These are phyloP conservation scores for Petrea volubilis DNA, from an alignment of 257 asterid genomes.

Conservation along the genomic window DNA sequence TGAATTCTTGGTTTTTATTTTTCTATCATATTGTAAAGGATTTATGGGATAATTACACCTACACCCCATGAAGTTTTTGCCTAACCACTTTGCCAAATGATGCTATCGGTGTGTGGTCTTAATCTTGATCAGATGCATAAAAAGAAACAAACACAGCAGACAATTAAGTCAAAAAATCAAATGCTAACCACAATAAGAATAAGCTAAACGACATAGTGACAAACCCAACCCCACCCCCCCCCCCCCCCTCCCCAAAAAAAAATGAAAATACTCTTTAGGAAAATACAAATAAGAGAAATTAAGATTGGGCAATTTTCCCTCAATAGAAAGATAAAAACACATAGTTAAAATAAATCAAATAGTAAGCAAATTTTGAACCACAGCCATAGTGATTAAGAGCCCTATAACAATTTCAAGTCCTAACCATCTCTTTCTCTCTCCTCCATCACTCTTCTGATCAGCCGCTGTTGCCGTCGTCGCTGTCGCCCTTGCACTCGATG, in stretches of 20 bases:
- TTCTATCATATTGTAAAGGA: too few relatives aligned
- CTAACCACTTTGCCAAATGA: too few relatives aligned
- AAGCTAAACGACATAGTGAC: neutral
- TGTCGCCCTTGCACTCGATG: constrained; percentile 28
- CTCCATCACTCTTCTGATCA: constrained; percentile 40
- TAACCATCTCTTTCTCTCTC: constrained; percentile 26
- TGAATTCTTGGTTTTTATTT: too few relatives aligned
- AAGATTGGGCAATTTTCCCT: neutral
- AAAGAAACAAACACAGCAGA: too few relatives aligned
- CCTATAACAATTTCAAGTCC: constrained; percentile 34
- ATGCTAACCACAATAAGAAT: neutral
- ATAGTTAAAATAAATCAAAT: constrained; percentile 18
- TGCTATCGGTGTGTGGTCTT: too few relatives aligned
- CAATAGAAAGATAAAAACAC: neutral
- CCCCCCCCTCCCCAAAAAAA: too few relatives aligned
- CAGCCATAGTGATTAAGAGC: constrained; percentile 27
- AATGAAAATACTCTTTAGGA: neutral
- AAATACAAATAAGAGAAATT: neutral
- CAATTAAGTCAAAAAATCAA: too few relatives aligned
- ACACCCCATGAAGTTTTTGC: too few relatives aligned
- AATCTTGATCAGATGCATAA: too few relatives aligned
- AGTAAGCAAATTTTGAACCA: constrained; percentile 28
- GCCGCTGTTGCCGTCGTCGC: constrained; percentile 15
- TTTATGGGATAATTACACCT: too few relatives aligned
- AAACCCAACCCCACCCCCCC: neutral